Conservation (phyloP, 306 rosid species). For the apple (Malus domestica) region ASM211411v1 NC_041805.1:34726501-34727000, state of each 20-base stretch:
- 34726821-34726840: slow-evolving; percentile 96
- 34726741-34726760: slow-evolving; percentile 84
- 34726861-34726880: slow-evolving; percentile 81
- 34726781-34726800: slow-evolving; percentile 89
- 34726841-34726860: slow-evolving; percentile 85
- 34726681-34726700: neutral
- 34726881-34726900: slow-evolving; percentile 92
- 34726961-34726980: neutral
- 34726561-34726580: slow-evolving; percentile 87
- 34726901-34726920: slow-evolving; percentile 84
- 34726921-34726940: slow-evolving; percentile 10
- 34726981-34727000: slow-evolving; percentile 19
- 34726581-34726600: slow-evolving; percentile 88
- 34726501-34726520: slow-evolving; percentile 59
- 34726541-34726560: slow-evolving; percentile 91
- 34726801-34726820: slow-evolving; percentile 73
- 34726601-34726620: slow-evolving; percentile 86
- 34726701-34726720: neutral
- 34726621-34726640: slow-evolving; percentile 91
- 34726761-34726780: slow-evolving; percentile 94
- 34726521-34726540: slow-evolving; percentile 75
- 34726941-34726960: slow-evolving; percentile 1
- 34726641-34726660: slow-evolving; percentile 81
- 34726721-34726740: neutral
- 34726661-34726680: slow-evolving; percentile 19